phyloP scores from a whole-genome alignment of 1,284 basidiomycete genomes.

The Cryptococcus jaspeensis region DNA sequence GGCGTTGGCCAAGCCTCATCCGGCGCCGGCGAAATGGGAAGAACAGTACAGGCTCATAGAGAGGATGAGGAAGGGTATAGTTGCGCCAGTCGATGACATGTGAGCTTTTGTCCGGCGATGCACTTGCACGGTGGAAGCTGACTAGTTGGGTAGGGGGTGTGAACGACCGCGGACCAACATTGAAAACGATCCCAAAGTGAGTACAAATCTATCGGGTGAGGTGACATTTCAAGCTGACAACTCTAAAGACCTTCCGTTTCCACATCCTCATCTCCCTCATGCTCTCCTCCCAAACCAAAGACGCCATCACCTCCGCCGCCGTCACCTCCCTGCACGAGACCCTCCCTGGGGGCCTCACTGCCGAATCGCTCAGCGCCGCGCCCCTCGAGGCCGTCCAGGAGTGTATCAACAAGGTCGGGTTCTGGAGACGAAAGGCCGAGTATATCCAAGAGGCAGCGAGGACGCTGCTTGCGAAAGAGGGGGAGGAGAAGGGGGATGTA shows the following conservation, averaged over 20 bases:
- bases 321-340: conserved; percentile 70
- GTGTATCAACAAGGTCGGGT: conserved; percentile 86
- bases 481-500: conserved; percentile 60
- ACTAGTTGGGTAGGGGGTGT: conserved; percentile 27
- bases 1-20: conserved; percentile 65
- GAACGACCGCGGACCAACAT: conserved; percentile 32
- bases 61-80: conserved; percentile 67
- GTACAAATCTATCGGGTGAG: too few species aligned
- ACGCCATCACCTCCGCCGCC: conserved; percentile 83
- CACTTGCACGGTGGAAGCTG: background rate
- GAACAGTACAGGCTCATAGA: conserved; percentile 74
- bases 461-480: conserved; percentile 59
- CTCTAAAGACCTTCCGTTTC: conserved; percentile 67
- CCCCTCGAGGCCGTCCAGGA: conserved; percentile 63
- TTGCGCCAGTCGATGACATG: conserved; percentile 90
- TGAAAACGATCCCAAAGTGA: conserved; percentile 67
- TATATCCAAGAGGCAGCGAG: conserved; percentile 69
- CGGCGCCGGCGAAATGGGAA: conserved; percentile 69
- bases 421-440: conserved; percentile 83
- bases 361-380: conserved; percentile 69
- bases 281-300: conserved; percentile 92
- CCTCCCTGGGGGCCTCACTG: conserved; percentile 72
- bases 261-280: conserved; percentile 88
- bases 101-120: conserved; percentile 55
- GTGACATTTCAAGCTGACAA: background rate